Conservation (phyloP, 2,329 filamentous ascomycete genomes). For the Tolypocladium nubicola region DNA sequence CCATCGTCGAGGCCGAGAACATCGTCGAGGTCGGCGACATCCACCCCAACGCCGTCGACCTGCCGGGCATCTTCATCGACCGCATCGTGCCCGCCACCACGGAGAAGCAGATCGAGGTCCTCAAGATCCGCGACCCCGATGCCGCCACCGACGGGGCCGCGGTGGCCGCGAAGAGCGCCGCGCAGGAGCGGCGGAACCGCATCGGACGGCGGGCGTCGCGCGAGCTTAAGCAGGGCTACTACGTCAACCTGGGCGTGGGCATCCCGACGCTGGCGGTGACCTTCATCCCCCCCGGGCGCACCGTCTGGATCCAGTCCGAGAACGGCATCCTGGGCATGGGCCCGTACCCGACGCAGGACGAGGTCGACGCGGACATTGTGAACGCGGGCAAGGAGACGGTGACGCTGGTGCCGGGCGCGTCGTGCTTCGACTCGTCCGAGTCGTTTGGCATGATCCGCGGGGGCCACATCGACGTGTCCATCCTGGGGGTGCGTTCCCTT, state of each 20-base stretch:
- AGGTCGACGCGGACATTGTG: constrained; percentile 69
- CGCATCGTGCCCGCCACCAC: constrained; percentile 66
- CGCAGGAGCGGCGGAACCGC: constrained; percentile 49
- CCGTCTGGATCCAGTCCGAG: constrained; percentile 78
- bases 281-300: constrained; percentile 55
- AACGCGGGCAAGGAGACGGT: constrained; percentile 86
- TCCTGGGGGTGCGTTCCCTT: constrained; percentile 49
- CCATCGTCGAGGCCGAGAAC: constrained; percentile 78
- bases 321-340: constrained; percentile 82
- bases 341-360: constrained; percentile 61
- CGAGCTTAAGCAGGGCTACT: constrained; percentile 71
- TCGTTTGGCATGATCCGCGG: constrained; percentile 83
- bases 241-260: constrained; percentile 73
- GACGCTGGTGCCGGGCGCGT: constrained; percentile 65
- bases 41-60: constrained; percentile 61
- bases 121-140: constrained; percentile 45
- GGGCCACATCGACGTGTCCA: constrained; percentile 74
- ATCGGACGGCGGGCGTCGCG: constrained; percentile 70
- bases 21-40: constrained; percentile 69
- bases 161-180: constrained; percentile 27
- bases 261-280: constrained; percentile 79
- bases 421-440: constrained; percentile 69
- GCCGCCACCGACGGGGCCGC: constrained; percentile 25
- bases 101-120: constrained; percentile 61
- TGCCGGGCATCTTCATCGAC: constrained; percentile 76